Evolutionary conservation across 1,139 yeast genomes (phyloP), one percentile per base, ranked within the genome.

Genomic region (Yamadazyma sp.): DNA sequence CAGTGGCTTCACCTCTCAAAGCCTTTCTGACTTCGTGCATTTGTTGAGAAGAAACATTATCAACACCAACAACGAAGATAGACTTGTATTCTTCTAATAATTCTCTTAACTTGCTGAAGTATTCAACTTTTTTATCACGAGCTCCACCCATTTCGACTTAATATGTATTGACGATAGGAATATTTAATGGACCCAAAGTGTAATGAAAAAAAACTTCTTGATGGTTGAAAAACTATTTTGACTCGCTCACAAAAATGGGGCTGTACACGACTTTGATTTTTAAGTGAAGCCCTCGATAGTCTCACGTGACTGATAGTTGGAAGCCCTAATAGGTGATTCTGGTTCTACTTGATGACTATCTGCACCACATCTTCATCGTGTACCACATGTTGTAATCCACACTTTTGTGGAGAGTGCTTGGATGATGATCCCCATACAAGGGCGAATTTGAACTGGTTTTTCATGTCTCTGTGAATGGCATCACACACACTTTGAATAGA

Each of bases 101-200:
- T 72, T 85, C 86, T 81, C 94, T 89, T 75, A 92, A 88, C 79
- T 88, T 92, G 70, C 80, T 62, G 78, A 92, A 92, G 85, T 92
- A 92, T 75, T 87, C 94, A 65, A 70, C 83, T 76, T 92, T 92
- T 83, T 90, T 90, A 68, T 88, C 97, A 80, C 96, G 92, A 78
- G 86, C 72, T 80, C 97, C 97, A 90, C 97, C 98, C 98, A 92
- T 92, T 86, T 87, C 96, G 92, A 87, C 90, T 83, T 76, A 58
- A 62, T 21, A 56, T 38, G 49, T 44, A 42, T 57, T 74, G 82
- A 78, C 86, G 95, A 80, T 84, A 87, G 96, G 97, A 78, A 86
- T 81, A 85, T 90, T 90, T 89, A 90, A 90, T 95, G 77, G 76
- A 59, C 63, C 68, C 52, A 50, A 49, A 44, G 50, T 42, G 25